Percentiles rank a stretch among this genome's conserved stretches.
Evolutionary conservation across 1,284 basidiomycete species (phyloP).

Genomic region (Apiotrichum gamsii): DNA sequence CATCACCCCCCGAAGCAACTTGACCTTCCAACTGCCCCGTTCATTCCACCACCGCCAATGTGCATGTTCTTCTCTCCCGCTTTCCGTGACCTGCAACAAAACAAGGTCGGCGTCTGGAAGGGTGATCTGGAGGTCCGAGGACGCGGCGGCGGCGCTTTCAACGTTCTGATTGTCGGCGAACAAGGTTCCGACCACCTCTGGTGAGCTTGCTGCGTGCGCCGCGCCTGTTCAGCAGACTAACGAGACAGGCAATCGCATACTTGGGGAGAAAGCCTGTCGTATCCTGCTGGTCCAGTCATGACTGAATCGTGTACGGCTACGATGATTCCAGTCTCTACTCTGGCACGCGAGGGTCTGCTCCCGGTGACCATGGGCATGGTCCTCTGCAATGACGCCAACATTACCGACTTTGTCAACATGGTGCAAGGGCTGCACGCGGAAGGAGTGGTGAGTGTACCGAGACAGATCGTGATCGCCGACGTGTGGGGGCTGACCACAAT

Average conservation of each 20-base stretch:
- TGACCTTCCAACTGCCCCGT: slow-evolving; percentile 13
- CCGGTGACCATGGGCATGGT: slow-evolving; percentile 46
- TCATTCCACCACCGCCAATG: slow-evolving; percentile 44
- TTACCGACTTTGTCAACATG: slow-evolving; percentile 34
- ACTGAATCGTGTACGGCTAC: slow-evolving; percentile 29
- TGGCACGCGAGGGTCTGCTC: slow-evolving; percentile 39
- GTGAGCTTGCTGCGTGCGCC: slow-evolving; percentile 28
- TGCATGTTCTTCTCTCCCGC: slow-evolving; percentile 45
- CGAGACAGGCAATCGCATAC: slow-evolving; percentile 34
- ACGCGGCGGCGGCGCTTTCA: slow-evolving; percentile 37
- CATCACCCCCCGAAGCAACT: slow-evolving; percentile 5
- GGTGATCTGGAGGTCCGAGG: slow-evolving; percentile 39
- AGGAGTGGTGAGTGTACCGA: slow-evolving; percentile 42
- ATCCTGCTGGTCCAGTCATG: slow-evolving; percentile 20
- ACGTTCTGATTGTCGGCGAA: slow-evolving; percentile 38
- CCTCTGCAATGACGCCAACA: slow-evolving; percentile 37
- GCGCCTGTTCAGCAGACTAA: slow-evolving; percentile 3
- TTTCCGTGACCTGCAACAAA: slow-evolving; percentile 38
- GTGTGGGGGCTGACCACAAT: slow-evolving; percentile 1
- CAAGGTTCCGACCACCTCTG: slow-evolving; percentile 33
- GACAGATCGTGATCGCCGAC: too few relatives aligned
- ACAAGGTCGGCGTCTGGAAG: slow-evolving; percentile 43
- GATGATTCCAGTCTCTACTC: slow-evolving; percentile 43
- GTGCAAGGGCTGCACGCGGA: slow-evolving; percentile 42
- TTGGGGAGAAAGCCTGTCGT: slow-evolving; percentile 29